These are phyloP conservation scores for Chrysoporthe austroafricana DNA, from an alignment of 2,329 filamentous ascomycete genomes.

Conservation along the genomic window DNA sequence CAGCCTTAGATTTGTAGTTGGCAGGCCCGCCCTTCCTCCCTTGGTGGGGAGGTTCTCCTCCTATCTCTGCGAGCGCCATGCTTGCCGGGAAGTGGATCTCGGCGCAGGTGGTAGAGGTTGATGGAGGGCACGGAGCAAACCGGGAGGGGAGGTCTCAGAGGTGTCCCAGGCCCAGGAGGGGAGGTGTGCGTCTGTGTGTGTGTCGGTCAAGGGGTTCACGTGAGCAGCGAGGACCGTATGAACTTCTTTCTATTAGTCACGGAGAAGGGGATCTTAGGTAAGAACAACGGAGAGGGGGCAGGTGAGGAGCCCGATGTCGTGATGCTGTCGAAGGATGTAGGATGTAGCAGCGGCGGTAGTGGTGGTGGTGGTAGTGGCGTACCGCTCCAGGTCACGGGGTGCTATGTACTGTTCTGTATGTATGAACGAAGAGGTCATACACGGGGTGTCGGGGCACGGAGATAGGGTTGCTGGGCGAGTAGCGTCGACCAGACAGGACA, in stretches of 20 bases:
- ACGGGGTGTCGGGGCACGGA: background rate
- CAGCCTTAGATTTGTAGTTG: slow-evolving; percentile 37
- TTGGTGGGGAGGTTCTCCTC: slow-evolving; percentile 25
- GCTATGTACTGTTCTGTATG: background rate
- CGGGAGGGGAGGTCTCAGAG: slow-evolving; percentile 10
- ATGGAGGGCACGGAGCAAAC: slow-evolving; percentile 15
- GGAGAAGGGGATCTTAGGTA: slow-evolving; percentile 34
- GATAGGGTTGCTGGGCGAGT: slow-evolving; percentile 6
- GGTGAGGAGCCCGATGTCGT: slow-evolving; percentile 4
- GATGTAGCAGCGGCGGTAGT: background rate
- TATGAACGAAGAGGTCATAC: slow-evolving; percentile 4
- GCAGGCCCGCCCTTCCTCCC: slow-evolving; percentile 20
- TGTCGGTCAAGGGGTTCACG: slow-evolving; percentile 23
- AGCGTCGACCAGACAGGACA: background rate
- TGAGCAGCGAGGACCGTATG: slow-evolving; percentile 23
- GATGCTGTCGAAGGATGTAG: slow-evolving; percentile 17
- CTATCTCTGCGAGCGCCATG: slow-evolving; percentile 30
- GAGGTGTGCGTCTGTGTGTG: slow-evolving; percentile 2
- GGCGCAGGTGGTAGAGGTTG: slow-evolving; percentile 12
- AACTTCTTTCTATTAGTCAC: slow-evolving; percentile 36
- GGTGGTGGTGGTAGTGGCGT: too few species aligned
- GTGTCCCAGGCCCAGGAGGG: slow-evolving; percentile 10
- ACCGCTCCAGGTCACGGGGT: too few species aligned
- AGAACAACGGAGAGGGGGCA: slow-evolving; percentile 25
- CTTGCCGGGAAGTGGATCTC: slow-evolving; percentile 4